These are phyloP conservation scores for Suillus fuscotomentosus DNA, from an alignment of 768 basidiomycete genomes.

Conservation along the genomic window DNA sequence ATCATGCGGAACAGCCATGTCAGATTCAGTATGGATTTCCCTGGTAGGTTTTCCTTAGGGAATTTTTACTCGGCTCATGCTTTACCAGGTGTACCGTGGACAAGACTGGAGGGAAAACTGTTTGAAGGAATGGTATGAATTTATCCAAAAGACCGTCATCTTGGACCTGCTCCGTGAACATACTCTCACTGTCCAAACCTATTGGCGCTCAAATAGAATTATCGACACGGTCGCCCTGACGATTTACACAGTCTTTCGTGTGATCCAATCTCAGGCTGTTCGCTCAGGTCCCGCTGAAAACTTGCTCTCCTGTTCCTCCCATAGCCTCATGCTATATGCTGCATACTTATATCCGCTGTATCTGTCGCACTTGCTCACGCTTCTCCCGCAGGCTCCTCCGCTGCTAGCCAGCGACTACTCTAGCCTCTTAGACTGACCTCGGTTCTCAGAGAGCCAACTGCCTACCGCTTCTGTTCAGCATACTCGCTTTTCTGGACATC, in stretches of 20 bases:
- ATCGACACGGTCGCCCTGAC: constrained; percentile 30
- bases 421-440: background rate
- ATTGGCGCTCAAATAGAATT: background rate
- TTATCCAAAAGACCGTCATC: background rate
- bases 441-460: background rate
- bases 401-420: constrained; percentile 8
- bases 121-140: background rate
- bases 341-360: constrained; percentile 13
- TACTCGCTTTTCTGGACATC: background rate
- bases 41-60: background rate
- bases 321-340: constrained; percentile 16
- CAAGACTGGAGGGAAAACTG: background rate
- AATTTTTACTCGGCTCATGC: background rate
- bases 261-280: constrained; percentile 16
- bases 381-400: background rate
- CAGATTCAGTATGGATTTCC: background rate
- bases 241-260: constrained; percentile 22
- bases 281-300: constrained; percentile 18
- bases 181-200: constrained; percentile 9
- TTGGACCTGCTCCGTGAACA: constrained; percentile 4
- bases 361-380: background rate
- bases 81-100: background rate
- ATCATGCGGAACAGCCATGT: constrained; percentile 1
- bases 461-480: background rate
- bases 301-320: constrained; percentile 8